Percentiles rank a stretch among this genome's conserved stretches.
These are phyloP conservation scores for Dryadomyces quercus-mongolicae DNA, from an alignment of 2,329 filamentous ascomycete species.

Conservation along the genomic window DNA sequence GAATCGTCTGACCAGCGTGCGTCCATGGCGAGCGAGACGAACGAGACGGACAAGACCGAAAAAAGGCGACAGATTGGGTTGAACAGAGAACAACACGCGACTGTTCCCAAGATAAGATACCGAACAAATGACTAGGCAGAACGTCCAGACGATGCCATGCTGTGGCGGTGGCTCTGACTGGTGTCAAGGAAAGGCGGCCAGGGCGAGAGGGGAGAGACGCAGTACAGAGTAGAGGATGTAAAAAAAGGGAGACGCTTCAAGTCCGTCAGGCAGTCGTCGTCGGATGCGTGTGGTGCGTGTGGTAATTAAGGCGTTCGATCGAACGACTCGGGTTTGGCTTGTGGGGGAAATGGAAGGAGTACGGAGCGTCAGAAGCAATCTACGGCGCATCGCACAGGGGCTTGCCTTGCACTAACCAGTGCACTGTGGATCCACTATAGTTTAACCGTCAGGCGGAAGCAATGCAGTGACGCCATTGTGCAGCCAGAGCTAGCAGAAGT, in stretches of 20 bases:
- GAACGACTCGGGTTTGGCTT: background rate
- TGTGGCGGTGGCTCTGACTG: background rate
- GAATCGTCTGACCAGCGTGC: background rate
- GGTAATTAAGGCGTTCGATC: too few species aligned
- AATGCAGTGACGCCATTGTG: conserved; percentile 9
- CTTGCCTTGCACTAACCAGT: background rate
- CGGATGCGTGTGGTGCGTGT: too few species aligned
- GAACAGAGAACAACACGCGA: too few species aligned
- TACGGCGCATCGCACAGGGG: background rate
- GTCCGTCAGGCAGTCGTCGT: too few species aligned
- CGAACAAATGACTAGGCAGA: background rate
- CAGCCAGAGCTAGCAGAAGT: too few species aligned
- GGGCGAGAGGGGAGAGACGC: too few species aligned
- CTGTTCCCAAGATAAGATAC: too few species aligned
- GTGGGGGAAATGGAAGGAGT: background rate
- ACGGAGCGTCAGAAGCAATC: background rate
- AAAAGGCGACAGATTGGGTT: too few species aligned
- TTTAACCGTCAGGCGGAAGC: background rate
- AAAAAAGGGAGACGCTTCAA: too few species aligned
- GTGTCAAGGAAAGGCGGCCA: too few species aligned
- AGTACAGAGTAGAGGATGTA: too few species aligned
- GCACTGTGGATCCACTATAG: background rate
- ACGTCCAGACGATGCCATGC: background rate
- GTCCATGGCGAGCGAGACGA: background rate
- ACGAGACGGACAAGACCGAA: background rate